Base-by-base conservation (phyloP, 306 rosid species). In the Medicago arabica region DNA sequence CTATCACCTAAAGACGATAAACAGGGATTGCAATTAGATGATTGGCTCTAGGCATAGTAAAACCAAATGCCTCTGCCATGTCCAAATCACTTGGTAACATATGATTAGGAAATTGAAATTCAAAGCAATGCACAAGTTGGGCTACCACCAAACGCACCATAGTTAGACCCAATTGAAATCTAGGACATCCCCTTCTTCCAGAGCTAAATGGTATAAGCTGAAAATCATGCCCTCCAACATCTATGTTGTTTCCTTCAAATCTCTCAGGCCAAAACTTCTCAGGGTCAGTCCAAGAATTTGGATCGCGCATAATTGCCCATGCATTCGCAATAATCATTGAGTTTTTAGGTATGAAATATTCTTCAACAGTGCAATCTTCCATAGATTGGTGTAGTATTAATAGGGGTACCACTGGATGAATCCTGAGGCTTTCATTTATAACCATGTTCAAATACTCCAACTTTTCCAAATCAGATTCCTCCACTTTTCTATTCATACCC, bases 371-470 rank as follows among this genome's bases (percentile, higher is more conserved):
- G 72, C 92, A 87, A 31, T 87, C 92, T 50, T 91, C 88, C 0
- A 23, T 39, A 1, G 92, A 81, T 46, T 83, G 71, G 69, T 86
- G 90, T 28, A 93, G 97, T 28, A 87, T 1, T 53, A 84, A 67
- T 19, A 91, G 70, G 7, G 97, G 97, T 41, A 54, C 90, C 38
- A 83, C 83, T 3, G 97, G 90, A 74, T 89, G 97, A 8, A 87
- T 8, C 83, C 97, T 84, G 19, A 86, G 0, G 73, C 76, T 84
- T 80, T 91, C 97, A 50, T 88, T 89, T 10, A 88, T 9, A 8
- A 88, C 86, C 90, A 80, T 85, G 62, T 85, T 71, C 60, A 91
- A 69, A 75, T 86, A 84, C 23, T 72, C 59, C 43, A 91, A 51
- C 10, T 77, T 81, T 2, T 41, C 77, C 71, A 90, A 79, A 79